phyloP scores from a whole-genome alignment of 148 eudicot genomes.

The Arbutus unedo region DNA sequence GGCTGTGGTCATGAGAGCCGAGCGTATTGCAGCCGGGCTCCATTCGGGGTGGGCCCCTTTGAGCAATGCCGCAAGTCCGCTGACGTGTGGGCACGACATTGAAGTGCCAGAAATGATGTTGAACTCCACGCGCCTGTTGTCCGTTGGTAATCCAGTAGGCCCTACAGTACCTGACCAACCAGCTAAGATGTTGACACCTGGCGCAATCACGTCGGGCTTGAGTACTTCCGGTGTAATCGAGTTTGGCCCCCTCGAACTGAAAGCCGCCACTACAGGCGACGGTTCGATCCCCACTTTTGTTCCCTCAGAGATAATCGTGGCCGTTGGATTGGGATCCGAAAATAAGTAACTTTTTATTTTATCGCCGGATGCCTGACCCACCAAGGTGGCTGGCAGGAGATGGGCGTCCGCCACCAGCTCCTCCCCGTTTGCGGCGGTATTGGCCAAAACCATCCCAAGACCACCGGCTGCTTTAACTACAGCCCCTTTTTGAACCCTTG shows the following conservation, averaged over 20 bases:
- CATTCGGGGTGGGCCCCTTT: constrained; percentile 43
- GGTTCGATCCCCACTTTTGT: constrained; percentile 48
- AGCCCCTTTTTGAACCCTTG: constrained; percentile 44
- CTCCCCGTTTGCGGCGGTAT: constrained; percentile 46
- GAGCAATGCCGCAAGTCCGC: constrained; percentile 49
- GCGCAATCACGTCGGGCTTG: constrained; percentile 50
- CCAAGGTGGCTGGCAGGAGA: constrained; percentile 40
- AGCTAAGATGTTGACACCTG: constrained; percentile 52
- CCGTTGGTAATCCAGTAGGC: constrained; percentile 36
- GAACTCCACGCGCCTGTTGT: constrained; percentile 38
- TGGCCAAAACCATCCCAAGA: constrained; percentile 41
- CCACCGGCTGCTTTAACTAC: constrained; percentile 47
- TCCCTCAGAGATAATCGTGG: constrained; percentile 37
- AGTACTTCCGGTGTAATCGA: constrained; percentile 37
- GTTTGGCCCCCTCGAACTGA: constrained; percentile 53
- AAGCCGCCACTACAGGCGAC: constrained; percentile 49
- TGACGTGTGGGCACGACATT: constrained; percentile 55
- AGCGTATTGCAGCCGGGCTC: constrained; percentile 53
- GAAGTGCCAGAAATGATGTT: constrained; percentile 55
- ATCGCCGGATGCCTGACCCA: constrained; percentile 34
- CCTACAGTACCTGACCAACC: constrained; percentile 42
- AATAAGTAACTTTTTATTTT: constrained; percentile 31
- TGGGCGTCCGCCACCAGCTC: constrained; percentile 51
- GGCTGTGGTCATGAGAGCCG: constrained; percentile 57
- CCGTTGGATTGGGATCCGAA: constrained; percentile 36